Evolutionary conservation across 371 early-diverging fungal genomes (phyloP).

Genomic region (Cokeromyces recurvatus): DNA sequence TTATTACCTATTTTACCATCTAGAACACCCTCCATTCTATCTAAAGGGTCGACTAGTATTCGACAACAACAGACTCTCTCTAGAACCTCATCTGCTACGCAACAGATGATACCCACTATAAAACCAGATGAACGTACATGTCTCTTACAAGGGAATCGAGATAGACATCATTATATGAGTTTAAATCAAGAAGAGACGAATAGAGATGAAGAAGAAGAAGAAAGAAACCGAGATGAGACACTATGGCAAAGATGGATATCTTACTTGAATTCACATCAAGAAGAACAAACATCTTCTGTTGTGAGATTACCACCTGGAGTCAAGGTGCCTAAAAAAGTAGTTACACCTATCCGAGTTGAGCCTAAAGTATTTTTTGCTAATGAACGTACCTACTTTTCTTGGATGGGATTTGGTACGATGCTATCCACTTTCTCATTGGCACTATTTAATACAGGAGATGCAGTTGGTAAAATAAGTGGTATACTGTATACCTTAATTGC

Average conservation of each 20-base stretch:
- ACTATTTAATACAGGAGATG: conserved; percentile 82
- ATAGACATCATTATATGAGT: no score
- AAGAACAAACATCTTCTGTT: background rate
- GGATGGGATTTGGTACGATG: conserved; percentile 76
- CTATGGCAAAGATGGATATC: no score
- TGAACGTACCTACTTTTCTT: conserved; percentile 96
- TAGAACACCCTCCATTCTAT: conserved; percentile 12
- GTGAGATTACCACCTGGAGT: conserved; percentile 51
- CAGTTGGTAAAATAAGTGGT: conserved; percentile 69
- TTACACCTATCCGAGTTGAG: conserved; percentile 89
- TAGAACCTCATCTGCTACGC: no score
- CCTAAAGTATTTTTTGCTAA: conserved; percentile 99
- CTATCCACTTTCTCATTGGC: conserved; percentile 78
- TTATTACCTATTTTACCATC: conserved; percentile 28
- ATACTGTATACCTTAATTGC: conserved; percentile 80
- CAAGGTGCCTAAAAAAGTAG: conserved; percentile 59
- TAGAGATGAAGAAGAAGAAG: no score
- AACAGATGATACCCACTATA: no score
- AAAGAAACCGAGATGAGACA: no score
- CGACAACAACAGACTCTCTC: no score
- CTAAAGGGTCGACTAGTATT: no score
- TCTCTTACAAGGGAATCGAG: no score
- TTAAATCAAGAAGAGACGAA: no score
- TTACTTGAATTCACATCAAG: no score
- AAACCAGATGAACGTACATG: no score